These are phyloP conservation scores for Solanum chilense DNA, from an alignment of 257 asterid species.

Conservation along the genomic window DNA sequence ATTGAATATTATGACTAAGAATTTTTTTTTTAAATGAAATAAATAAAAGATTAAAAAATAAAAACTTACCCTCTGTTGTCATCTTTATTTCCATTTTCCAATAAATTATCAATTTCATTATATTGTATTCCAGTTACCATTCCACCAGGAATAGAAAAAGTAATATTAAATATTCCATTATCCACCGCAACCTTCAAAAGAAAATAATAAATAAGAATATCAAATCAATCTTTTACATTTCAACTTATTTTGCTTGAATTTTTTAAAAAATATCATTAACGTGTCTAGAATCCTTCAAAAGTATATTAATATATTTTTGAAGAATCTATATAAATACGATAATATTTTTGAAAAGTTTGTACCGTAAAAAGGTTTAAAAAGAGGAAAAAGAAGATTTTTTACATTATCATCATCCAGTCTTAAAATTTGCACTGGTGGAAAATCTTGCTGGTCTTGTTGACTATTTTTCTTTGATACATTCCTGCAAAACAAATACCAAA, in stretches of 20 bases:
- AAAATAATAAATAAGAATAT: not conserved
- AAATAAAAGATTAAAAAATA: not conserved
- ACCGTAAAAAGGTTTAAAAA: not conserved
- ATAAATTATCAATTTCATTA: slow-evolving; percentile 52
- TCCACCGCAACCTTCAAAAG: slow-evolving; percentile 46
- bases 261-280: too few species aligned
- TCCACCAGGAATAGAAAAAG: slow-evolving; percentile 53
- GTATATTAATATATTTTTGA: rapidly evolving
- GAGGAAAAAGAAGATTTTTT: not conserved
- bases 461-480: slow-evolving; percentile 9
- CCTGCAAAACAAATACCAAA: slow-evolving; percentile 8
- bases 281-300: rapidly evolving
- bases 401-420: slow-evolving; percentile 34
- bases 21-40: not conserved
- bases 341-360: not conserved
- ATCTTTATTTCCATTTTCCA: slow-evolving; percentile 26
- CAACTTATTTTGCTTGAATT: not conserved
- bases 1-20: not conserved
- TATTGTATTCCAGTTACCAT: slow-evolving; percentile 40
- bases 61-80: slow-evolving; percentile 46
- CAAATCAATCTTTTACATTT: not conserved
- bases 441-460: slow-evolving; percentile 7
- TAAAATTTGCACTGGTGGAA: slow-evolving; percentile 49
- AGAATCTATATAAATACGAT: rapidly evolving
- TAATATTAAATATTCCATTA: slow-evolving; percentile 50